phyloP scores from a whole-genome alignment of 2,329 filamentous ascomycete genomes.

The Teratosphaeria epicoccoides region DNA sequence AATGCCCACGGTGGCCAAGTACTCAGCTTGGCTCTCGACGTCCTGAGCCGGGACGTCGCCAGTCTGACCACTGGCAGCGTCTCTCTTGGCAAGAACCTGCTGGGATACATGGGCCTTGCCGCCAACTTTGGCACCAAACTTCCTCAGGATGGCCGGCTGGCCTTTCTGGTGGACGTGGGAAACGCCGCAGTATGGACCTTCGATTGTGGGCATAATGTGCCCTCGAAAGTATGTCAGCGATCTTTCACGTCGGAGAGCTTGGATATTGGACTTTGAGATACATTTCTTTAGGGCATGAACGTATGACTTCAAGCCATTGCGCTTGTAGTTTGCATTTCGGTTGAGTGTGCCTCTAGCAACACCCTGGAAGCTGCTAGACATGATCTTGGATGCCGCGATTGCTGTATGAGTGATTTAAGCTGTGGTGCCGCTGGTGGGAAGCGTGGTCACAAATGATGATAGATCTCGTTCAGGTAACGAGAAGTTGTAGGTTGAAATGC shows the following conservation, averaged over 20 bases:
- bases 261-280: slow-evolving; percentile 3
- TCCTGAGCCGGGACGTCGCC: slow-evolving; percentile 39
- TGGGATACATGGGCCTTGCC: slow-evolving; percentile 37
- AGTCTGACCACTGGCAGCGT: slow-evolving; percentile 19
- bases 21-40: slow-evolving; percentile 55
- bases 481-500: neutral
- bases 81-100: slow-evolving; percentile 39
- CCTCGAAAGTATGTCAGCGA: slow-evolving; percentile 18
- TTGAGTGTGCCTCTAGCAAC: slow-evolving; percentile 17
- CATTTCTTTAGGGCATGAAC: slow-evolving; percentile 18
- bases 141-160: slow-evolving; percentile 22
- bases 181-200: slow-evolving; percentile 49
- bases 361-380: neutral
- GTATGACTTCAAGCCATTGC: slow-evolving; percentile 23
- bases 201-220: slow-evolving; percentile 50
- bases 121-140: slow-evolving; percentile 37
- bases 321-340: slow-evolving; percentile 19
- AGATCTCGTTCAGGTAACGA: neutral
- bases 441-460: neutral
- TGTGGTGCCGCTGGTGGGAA: neutral
- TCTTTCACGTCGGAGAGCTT: neutral
- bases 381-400: neutral
- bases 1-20: slow-evolving; percentile 53
- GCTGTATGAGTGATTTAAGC: neutral
- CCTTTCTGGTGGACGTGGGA: slow-evolving; percentile 40